Evolutionary conservation across 179 eudicot genomes (phyloP).

Genomic region (Beta corolliflora): DNA sequence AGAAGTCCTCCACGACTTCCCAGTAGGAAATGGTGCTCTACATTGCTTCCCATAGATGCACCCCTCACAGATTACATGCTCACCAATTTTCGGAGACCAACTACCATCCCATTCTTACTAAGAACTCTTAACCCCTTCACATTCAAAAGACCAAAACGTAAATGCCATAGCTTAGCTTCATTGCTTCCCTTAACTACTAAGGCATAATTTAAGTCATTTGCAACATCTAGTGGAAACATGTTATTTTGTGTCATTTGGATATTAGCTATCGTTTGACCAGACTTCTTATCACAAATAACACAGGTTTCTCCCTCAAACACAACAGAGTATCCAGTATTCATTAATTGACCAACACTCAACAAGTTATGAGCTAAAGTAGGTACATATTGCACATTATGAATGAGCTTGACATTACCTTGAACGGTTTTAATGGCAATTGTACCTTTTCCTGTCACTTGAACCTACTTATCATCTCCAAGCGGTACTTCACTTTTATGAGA

Average conservation of each 20-base stretch:
- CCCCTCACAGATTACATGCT: too few species aligned
- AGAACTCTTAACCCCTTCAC: not conserved
- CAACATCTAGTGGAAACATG: slow-evolving; percentile 16
- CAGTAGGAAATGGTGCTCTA: too few species aligned
- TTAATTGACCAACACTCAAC: not conserved
- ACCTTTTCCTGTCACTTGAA: slow-evolving; percentile 17
- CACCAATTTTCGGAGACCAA: too few species aligned
- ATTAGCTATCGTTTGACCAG: not conserved
- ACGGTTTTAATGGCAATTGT: slow-evolving; percentile 5
- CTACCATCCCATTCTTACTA: not conserved
- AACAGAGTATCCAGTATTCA: slow-evolving; percentile 14
- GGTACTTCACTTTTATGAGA: not conserved
- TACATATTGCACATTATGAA: slow-evolving; percentile 18
- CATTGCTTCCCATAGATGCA: too few species aligned
- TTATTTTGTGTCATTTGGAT: slow-evolving; percentile 5
- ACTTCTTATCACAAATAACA: slow-evolving; percentile 5
- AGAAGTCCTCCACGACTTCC: too few species aligned
- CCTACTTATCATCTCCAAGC: not conserved
- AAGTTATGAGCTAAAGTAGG: too few species aligned
- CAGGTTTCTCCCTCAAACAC: slow-evolving; percentile 32
- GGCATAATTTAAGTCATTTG: too few species aligned
- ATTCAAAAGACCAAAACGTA: slow-evolving; percentile 18
- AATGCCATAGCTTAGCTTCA: slow-evolving; percentile 16
- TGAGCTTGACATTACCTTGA: slow-evolving; percentile 11
- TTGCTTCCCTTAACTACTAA: not conserved